Percentiles rank a stretch among this genome's conserved stretches.
These are phyloP conservation scores for Rhodamnia argentea DNA, from an alignment of 345 rosid species.

Conservation along the genomic window DNA sequence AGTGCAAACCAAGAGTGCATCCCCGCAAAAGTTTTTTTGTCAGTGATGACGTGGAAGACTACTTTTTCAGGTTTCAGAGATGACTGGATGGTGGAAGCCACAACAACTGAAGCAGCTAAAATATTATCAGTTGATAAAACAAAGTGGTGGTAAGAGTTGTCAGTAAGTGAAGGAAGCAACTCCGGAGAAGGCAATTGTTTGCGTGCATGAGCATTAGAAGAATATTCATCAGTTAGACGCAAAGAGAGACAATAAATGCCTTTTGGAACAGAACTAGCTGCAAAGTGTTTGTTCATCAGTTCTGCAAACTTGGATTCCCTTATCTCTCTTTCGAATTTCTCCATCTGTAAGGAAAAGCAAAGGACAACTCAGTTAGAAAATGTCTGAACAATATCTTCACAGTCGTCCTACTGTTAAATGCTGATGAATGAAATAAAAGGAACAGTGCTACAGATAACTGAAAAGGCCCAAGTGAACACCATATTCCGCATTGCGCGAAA, in stretches of 20 bases:
- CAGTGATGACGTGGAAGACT: slow-evolving; percentile 94
- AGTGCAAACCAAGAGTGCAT: slow-evolving; percentile 99
- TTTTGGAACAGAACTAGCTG: slow-evolving; percentile 98
- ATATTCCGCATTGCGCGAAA: neutral
- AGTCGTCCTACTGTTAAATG: neutral
- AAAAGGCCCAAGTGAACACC: neutral
- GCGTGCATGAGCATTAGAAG: slow-evolving; percentile 98
- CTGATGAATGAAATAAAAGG: neutral
- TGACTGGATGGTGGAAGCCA: slow-evolving; percentile 77
- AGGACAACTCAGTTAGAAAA: neutral
- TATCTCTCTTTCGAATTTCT: slow-evolving; percentile 76
- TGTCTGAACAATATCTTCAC: neutral
- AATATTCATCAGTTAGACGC: slow-evolving; percentile 94
- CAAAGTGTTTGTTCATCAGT: slow-evolving; percentile 98
- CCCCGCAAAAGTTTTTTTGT: slow-evolving; percentile 97
- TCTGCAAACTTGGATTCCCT: slow-evolving; percentile 91
- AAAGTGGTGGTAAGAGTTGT: slow-evolving; percentile 84
- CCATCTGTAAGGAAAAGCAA: slow-evolving; percentile 49
- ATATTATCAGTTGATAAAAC: slow-evolving; percentile 87
- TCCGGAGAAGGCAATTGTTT: slow-evolving; percentile 98
- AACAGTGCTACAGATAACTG: neutral
- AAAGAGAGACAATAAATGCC: slow-evolving; percentile 95
- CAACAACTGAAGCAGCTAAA: slow-evolving; percentile 98
- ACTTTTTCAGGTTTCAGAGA: slow-evolving; percentile 83
- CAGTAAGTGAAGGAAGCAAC: slow-evolving; percentile 86